Evolutionary conservation across 2,329 filamentous ascomycete genomes (phyloP).

Genomic region (Emergomyces orientalis): DNA sequence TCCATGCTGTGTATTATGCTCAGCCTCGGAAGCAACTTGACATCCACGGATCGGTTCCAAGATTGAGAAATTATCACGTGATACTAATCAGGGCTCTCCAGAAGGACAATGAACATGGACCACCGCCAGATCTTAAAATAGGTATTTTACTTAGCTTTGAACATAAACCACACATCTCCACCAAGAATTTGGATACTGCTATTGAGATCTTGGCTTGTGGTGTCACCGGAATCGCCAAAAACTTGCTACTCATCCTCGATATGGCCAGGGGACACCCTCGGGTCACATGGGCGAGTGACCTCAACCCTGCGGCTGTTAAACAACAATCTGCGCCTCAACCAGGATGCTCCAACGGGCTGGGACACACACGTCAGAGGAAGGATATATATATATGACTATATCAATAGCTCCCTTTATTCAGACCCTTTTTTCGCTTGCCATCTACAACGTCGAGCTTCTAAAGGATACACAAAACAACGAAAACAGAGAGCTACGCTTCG

Average conservation of each 20-base stretch:
- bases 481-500: neutral
- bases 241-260: neutral
- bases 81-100: neutral
- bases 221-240: neutral
- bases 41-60: neutral
- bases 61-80: neutral
- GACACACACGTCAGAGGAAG: neutral
- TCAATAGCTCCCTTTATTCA: too few species aligned
- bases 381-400: neutral
- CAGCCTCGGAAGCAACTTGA: neutral
- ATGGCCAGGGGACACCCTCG: neutral
- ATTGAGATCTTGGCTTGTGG: neutral
- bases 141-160: neutral
- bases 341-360: neutral
- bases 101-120: too few species aligned
- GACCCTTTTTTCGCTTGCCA: neutral
- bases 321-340: neutral
- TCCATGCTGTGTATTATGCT: neutral
- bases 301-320: neutral
- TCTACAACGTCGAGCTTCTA: neutral
- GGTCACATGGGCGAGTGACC: neutral
- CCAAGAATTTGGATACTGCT: neutral
- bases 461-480: neutral
- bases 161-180: neutral
- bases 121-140: neutral